Percentiles rank a stretch among this genome's conserved stretches.
These are phyloP conservation scores for Coprinellus aureogranulatus DNA, from an alignment of 768 basidiomycete species.

Conservation along the genomic window DNA sequence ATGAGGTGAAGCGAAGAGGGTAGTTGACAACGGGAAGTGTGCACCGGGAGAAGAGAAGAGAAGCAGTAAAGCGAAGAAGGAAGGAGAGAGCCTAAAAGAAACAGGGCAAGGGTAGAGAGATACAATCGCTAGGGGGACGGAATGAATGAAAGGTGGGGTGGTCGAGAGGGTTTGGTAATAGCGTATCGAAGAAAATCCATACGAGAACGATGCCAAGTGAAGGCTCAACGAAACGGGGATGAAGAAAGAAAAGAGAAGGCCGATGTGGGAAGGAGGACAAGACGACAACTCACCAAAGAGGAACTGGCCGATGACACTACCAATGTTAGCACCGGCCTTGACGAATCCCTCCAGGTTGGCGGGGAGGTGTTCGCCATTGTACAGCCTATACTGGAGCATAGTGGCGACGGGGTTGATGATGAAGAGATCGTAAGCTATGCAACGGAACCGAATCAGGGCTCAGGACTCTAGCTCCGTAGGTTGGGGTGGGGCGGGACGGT, in stretches of 20 bases:
- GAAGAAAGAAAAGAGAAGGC: too few relatives aligned
- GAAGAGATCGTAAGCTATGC: constrained; percentile 65
- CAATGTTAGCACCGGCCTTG: constrained; percentile 68
- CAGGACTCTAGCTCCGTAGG: neutral
- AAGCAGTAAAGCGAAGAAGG: too few relatives aligned
- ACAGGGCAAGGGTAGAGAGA: too few relatives aligned
- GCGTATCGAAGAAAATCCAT: too few relatives aligned
- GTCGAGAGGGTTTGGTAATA: too few relatives aligned
- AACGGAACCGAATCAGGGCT: too few relatives aligned
- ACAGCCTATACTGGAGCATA: constrained; percentile 66
- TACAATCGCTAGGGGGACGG: too few relatives aligned
- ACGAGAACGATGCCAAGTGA: neutral
- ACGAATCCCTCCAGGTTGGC: constrained; percentile 56
- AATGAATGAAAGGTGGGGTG: too few relatives aligned
- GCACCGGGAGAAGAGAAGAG: too few relatives aligned
- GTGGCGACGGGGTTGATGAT: constrained; percentile 70
- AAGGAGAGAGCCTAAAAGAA: too few relatives aligned
- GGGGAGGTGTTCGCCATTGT: constrained; percentile 50
- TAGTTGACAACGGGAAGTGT: too few relatives aligned
- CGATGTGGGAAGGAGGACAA: neutral
- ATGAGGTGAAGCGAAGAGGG: neutral
- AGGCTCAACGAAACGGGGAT: neutral
- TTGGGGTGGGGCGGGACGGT: neutral
- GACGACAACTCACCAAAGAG: constrained; percentile 46
- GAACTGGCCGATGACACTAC: constrained; percentile 70